Evolutionary conservation across 306 rosid species (phyloP).

Genomic region (Abrus precatorius): DNA sequence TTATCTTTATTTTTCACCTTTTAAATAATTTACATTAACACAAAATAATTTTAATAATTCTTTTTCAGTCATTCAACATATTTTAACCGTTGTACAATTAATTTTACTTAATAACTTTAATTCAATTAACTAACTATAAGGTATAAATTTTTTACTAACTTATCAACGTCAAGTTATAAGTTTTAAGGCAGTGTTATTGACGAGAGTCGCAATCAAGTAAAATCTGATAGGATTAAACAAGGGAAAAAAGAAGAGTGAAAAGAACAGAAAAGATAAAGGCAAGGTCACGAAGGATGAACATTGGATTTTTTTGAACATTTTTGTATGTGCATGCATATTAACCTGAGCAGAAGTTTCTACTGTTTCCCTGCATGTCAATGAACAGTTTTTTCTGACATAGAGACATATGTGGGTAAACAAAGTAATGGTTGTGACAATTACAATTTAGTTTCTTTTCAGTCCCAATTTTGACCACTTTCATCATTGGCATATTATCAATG

Average conservation of each 20-base stretch:
- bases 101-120: too few relatives aligned
- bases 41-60: too few relatives aligned
- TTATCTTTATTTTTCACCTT: too few relatives aligned
- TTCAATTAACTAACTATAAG: too few relatives aligned
- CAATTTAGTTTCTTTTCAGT: slow-evolving; percentile 5
- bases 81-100: too few relatives aligned
- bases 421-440: neutral
- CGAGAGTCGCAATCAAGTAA: too few relatives aligned
- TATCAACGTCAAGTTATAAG: too few relatives aligned
- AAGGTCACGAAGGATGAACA: neutral
- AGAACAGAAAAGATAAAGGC: neutral
- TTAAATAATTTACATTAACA: too few relatives aligned
- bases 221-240: neutral
- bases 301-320: neutral
- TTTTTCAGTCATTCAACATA: too few relatives aligned
- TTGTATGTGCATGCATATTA: slow-evolving; percentile 20
- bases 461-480: slow-evolving; percentile 34
- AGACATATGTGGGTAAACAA: neutral
- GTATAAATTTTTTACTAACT: too few relatives aligned
- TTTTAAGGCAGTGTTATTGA: too few relatives aligned
- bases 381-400: slow-evolving; percentile 20
- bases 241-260: neutral
- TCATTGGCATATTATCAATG: slow-evolving; percentile 24
- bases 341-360: slow-evolving; percentile 35
- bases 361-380: slow-evolving; percentile 38